A percentile compares a stretch with the other conserved stretches of the same genome.
These are phyloP conservation scores for Microcyclosporella mali DNA, from an alignment of 2,329 filamentous ascomycete genomes.

Conservation along the genomic window DNA sequence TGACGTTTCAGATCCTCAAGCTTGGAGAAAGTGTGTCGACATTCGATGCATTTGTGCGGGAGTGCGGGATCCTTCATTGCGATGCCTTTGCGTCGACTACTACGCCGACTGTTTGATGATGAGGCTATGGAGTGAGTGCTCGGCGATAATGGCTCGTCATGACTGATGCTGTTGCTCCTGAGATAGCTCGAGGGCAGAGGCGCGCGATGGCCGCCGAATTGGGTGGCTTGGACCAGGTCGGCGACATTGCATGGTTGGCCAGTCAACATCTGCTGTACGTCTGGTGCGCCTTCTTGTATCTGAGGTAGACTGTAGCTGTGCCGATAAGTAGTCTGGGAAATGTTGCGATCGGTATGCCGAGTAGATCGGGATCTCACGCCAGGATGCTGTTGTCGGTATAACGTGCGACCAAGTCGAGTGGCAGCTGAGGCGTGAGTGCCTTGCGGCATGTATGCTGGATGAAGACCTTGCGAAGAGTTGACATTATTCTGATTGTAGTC, in stretches of 20 bases:
- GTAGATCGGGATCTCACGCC: no score
- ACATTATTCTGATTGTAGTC: no score
- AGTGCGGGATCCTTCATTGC: constrained; percentile 4
- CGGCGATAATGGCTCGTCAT: background rate
- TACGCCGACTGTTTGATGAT: background rate
- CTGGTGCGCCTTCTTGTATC: background rate
- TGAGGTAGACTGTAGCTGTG: background rate
- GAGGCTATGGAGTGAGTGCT: background rate
- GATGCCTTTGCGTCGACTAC: constrained; percentile 1
- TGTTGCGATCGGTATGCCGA: no score
- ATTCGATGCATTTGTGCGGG: constrained; percentile 1
- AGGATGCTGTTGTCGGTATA: no score
- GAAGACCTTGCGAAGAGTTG: no score
- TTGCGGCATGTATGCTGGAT: no score
- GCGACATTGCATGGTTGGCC: constrained; percentile 1
- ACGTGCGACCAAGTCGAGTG: no score
- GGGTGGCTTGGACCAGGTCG: background rate
- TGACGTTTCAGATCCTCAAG: constrained; percentile 6
- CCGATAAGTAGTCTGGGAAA: no score
- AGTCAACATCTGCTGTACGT: no score
- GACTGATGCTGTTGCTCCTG: background rate
- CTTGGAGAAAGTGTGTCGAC: constrained; percentile 1
- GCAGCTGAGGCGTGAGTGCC: no score
- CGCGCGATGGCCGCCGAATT: background rate
- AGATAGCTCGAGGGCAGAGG: background rate